Evolutionary conservation across 768 basidiomycete genomes (phyloP).

Genomic region (Coprinopsis marcescibilis): DNA sequence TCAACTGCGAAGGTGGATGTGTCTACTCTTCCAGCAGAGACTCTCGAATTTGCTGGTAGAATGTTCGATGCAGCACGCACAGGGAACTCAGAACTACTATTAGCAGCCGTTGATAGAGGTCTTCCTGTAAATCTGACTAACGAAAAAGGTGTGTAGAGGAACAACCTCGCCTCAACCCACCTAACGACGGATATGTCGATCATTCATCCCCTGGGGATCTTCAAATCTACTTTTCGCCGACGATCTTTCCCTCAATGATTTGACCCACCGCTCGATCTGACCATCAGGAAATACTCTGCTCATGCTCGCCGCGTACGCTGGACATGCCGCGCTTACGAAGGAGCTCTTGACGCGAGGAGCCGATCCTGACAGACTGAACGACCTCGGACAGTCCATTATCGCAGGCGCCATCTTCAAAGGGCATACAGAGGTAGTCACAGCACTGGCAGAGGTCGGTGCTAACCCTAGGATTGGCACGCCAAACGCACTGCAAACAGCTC

Average conservation of each 20-base stretch:
- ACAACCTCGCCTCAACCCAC: not conserved
- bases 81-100: slow-evolving; percentile 47
- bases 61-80: slow-evolving; percentile 73
- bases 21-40: slow-evolving; percentile 32
- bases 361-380: slow-evolving; percentile 66
- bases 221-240: not conserved
- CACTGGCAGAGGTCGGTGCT: slow-evolving; percentile 49
- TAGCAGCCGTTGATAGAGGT: slow-evolving; percentile 61
- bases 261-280: too few species aligned
- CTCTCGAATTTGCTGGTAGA: slow-evolving; percentile 53
- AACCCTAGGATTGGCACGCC: slow-evolving; percentile 63
- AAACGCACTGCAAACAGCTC: slow-evolving; percentile 61
- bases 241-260: not conserved
- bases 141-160: slow-evolving; percentile 43
- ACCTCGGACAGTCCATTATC: slow-evolving; percentile 65
- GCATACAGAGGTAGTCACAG: slow-evolving; percentile 55
- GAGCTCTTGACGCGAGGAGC: slow-evolving; percentile 51
- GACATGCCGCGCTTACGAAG: slow-evolving; percentile 49
- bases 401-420: slow-evolving; percentile 78
- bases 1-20: slow-evolving; percentile 44
- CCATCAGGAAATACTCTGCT: slow-evolving; percentile 70
- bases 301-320: slow-evolving; percentile 74
- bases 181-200: too few species aligned
- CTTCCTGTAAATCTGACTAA: slow-evolving; percentile 72
- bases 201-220: not conserved